These are phyloP conservation scores for Bipolaris oryzae DNA, from an alignment of 2,329 filamentous ascomycete genomes.

Conservation along the genomic window DNA sequence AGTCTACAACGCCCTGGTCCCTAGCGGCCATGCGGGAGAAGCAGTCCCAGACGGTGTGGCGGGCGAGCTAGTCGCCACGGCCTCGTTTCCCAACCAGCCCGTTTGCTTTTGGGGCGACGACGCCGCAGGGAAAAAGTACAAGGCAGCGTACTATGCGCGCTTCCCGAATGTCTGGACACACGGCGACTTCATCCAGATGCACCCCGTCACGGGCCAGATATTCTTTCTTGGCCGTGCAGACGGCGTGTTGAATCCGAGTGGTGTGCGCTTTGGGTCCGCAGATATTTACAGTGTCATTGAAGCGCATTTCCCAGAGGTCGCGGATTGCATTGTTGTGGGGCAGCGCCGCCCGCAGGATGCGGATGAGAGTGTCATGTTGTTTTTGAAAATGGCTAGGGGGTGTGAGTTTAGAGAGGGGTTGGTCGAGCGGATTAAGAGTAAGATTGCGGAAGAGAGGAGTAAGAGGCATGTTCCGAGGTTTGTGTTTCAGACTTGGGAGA, in stretches of 20 bases:
- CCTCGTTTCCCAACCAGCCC: slow-evolving; percentile 77
- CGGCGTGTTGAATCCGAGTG: slow-evolving; percentile 79
- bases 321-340: slow-evolving; percentile 80
- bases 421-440: slow-evolving; percentile 64
- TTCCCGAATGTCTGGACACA: slow-evolving; percentile 75
- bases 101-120: slow-evolving; percentile 56
- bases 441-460: slow-evolving; percentile 70
- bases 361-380: slow-evolving; percentile 66
- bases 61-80: slow-evolving; percentile 75
- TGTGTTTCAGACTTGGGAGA: slow-evolving; percentile 79
- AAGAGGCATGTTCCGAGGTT: slow-evolving; percentile 78
- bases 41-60: slow-evolving; percentile 68
- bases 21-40: slow-evolving; percentile 51
- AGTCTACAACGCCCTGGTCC: slow-evolving; percentile 64
- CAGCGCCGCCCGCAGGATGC: slow-evolving; percentile 67
- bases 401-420: slow-evolving; percentile 48
- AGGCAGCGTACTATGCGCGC: slow-evolving; percentile 53
- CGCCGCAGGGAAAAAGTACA: slow-evolving; percentile 50
- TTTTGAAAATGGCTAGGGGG: slow-evolving; percentile 66
- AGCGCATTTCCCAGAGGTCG: slow-evolving; percentile 66
- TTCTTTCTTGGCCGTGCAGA: slow-evolving; percentile 74
- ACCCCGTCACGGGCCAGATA: slow-evolving; percentile 70
- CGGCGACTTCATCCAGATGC: slow-evolving; percentile 76
- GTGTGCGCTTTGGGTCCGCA: slow-evolving; percentile 78
- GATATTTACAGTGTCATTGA: slow-evolving; percentile 81